phyloP scores from a whole-genome alignment of 139 green algal genomes.

The Astrephomene gubernaculifera region DNA sequence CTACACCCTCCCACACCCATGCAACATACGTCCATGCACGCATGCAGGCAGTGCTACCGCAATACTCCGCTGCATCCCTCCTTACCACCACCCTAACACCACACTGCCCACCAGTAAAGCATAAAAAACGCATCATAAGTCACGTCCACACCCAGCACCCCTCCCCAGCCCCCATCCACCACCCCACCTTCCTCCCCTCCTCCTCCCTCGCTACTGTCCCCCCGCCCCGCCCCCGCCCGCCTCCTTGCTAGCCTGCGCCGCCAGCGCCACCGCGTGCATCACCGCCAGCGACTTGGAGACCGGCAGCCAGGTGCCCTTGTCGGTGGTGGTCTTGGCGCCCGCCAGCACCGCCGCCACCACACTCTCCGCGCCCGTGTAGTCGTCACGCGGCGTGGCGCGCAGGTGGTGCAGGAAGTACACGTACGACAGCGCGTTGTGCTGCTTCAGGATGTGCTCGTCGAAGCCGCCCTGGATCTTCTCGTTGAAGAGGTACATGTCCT shows the following conservation, averaged over 20 bases:
- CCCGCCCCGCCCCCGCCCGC: no score
- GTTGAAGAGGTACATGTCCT: slow-evolving; percentile 46
- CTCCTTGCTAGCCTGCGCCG: slow-evolving; percentile 1
- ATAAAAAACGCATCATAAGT: no score
- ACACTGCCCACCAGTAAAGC: no score
- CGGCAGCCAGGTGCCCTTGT: slow-evolving; percentile 46
- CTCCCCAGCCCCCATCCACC: no score
- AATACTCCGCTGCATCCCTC: no score
- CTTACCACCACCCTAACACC: no score
- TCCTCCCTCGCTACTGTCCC: neutral
- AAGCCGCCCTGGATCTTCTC: slow-evolving; percentile 47
- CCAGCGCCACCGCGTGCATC: neutral
- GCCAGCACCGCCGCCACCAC: neutral
- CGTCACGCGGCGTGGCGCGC: slow-evolving; percentile 34
- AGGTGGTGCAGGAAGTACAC: slow-evolving; percentile 62
- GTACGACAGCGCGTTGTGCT: slow-evolving; percentile 55
- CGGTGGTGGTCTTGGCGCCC: slow-evolving; percentile 34
- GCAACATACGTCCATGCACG: no score
- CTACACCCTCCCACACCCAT: no score
- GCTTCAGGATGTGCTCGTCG: slow-evolving; percentile 44
- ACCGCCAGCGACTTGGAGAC: slow-evolving; percentile 31
- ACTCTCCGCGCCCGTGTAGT: slow-evolving; percentile 40
- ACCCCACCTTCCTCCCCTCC: neutral
- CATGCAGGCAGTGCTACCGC: no score
- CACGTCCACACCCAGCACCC: no score